Percentiles rank a stretch among this genome's conserved stretches.
Evolutionary conservation across 1,284 basidiomycete genomes (phyloP).

Genomic region (Flammula alnicola): DNA sequence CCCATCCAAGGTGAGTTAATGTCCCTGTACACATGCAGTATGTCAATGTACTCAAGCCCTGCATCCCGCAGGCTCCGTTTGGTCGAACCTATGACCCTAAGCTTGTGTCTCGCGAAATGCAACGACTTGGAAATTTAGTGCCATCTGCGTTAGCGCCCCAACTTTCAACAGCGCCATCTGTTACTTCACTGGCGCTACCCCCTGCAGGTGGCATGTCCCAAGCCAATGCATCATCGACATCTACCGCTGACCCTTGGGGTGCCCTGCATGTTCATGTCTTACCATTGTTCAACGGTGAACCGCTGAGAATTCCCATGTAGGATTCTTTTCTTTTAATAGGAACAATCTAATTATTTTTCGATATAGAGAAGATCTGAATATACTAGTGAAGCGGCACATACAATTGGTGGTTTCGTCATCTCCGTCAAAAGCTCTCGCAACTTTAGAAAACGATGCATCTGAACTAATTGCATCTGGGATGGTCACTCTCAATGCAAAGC

Average conservation of each 20-base stretch:
- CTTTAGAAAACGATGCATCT: constrained; percentile 79
- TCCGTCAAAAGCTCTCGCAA: constrained; percentile 64
- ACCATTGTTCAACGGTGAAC: constrained; percentile 91
- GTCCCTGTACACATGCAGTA: constrained; percentile 1
- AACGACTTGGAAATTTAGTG: constrained; percentile 66
- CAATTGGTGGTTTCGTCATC: constrained; percentile 66
- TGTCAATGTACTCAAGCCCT: constrained; percentile 6
- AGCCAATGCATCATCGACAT: constrained; percentile 39
- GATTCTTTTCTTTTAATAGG: constrained; percentile 26
- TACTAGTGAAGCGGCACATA: constrained; percentile 79
- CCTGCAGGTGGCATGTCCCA: constrained; percentile 43
- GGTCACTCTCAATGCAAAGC: constrained; percentile 88
- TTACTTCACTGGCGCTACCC: constrained; percentile 45
- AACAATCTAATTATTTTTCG: not conserved
- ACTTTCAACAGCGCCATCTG: constrained; percentile 44
- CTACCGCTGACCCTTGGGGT: constrained; percentile 73
- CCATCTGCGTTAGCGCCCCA: constrained; percentile 45
- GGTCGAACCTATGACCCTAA: constrained; percentile 74
- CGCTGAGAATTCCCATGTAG: constrained; percentile 84
- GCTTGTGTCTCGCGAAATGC: constrained; percentile 78
- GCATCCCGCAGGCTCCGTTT: constrained; percentile 47
- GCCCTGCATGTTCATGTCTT: constrained; percentile 85
- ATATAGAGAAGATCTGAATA: constrained; percentile 85
- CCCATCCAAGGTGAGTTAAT: constrained; percentile 63
- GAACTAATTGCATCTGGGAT: constrained; percentile 89